phyloP scores from a whole-genome alignment of 306 rosid species.

The Cucurbita moschata region DNA sequence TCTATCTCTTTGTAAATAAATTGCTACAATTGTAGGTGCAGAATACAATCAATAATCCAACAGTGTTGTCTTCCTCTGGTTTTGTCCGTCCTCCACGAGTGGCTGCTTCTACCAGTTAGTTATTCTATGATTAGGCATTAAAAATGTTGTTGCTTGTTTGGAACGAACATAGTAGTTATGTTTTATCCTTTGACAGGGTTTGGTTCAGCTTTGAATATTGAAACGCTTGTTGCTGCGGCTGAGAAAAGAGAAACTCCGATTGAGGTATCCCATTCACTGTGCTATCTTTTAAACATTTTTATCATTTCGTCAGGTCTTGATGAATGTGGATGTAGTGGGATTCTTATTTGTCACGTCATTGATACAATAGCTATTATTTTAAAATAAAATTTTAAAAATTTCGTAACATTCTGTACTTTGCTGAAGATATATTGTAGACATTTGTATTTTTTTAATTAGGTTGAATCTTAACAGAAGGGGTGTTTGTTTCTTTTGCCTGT shows the following conservation, averaged over 20 bases:
- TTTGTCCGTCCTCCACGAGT: slow-evolving; percentile 63
- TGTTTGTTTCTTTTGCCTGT: background rate
- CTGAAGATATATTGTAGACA: background rate
- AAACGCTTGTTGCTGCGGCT: slow-evolving; percentile 91
- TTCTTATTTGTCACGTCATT: background rate
- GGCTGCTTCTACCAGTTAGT: slow-evolving; percentile 59
- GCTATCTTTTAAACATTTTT: background rate
- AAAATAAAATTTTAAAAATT: background rate
- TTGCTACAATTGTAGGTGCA: slow-evolving; percentile 39
- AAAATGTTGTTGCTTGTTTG: slow-evolving; percentile 10
- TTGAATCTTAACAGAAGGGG: background rate
- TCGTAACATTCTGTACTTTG: background rate
- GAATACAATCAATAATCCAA: slow-evolving; percentile 23
- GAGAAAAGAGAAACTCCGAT: slow-evolving; percentile 88
- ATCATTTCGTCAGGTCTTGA: background rate
- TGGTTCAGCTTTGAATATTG: slow-evolving; percentile 96
- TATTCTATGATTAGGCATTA: slow-evolving; percentile 1
- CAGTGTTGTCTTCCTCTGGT: slow-evolving; percentile 62
- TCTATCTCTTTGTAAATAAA: background rate
- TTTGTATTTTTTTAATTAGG: background rate
- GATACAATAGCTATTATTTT: background rate
- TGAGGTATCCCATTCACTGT: slow-evolving; percentile 41
- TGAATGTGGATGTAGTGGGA: background rate
- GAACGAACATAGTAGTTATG: slow-evolving; percentile 6
- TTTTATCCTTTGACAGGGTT: slow-evolving; percentile 37